Base-by-base conservation (phyloP, 1,139 yeast species). In the Hyphopichia pseudoburtonii region DNA sequence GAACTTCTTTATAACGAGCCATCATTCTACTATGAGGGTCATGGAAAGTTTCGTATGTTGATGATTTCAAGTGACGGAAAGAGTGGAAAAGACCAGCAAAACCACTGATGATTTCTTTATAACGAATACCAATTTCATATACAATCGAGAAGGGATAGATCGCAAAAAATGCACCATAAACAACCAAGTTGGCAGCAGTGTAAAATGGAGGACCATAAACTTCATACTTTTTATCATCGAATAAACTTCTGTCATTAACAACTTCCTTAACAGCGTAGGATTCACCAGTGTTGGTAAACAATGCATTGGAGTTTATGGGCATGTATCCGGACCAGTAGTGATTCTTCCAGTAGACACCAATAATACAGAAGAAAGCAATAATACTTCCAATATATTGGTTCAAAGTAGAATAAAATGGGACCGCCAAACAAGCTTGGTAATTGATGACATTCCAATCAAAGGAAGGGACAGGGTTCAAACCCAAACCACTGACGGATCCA, bases 1-100 rank as follows among this genome's bases (percentile, higher is more conserved):
- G 86, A 15, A 79, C 85, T 47, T 81, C 78, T 27, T 66, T 67
- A 52, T 78, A 78, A 17, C 60, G 57, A 19, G 66, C 45, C 81
- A 79, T 78, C 76, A 78, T 73, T 37, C 68, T 64, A 32, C 76
- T 66, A 45, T 79, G 82, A 1, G 83, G 76, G 46, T 80, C 86
- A 7, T 25, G 17, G 30, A 32, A 32, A 11, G 28, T 35, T 8
- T 38, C 42, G 21, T 33, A 41, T 15, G 26, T 33, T 12, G 44
- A 33, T 11, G 23, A 30, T 27, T 29, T 41, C 21, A 33, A 39
- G 41, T 52, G 11, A 11, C 11, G 25, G 12, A 32, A 16, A 8
- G 35, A 32, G n/a, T 14, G 50, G 39, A 64, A 45, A n/a, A 62
- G 53, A 17, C 51, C 51, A 31, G 37, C 37, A 28, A 57, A 54